Percentiles rank a stretch among this genome's conserved stretches.
phyloP scores from a whole-genome alignment of 768 basidiomycete genomes.

The Naematelia aurantialba region DNA sequence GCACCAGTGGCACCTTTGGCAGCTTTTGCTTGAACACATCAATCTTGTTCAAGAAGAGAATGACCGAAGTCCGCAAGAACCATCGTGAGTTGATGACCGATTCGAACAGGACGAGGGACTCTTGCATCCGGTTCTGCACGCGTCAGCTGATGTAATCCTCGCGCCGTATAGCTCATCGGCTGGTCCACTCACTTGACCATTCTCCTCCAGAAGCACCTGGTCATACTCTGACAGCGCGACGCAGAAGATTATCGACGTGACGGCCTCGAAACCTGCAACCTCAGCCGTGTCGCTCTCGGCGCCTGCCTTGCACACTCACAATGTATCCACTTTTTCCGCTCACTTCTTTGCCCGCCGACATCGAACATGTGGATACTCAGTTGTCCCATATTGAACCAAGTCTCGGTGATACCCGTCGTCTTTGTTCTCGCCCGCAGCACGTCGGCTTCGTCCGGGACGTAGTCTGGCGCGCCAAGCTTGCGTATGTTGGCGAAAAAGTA shows the following conservation, averaged over 20 bases:
- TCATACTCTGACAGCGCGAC: constrained; percentile 73
- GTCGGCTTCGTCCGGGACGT: constrained; percentile 79
- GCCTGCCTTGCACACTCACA: constrained; percentile 30
- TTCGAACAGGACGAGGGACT: constrained; percentile 71
- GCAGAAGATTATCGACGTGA: constrained; percentile 74
- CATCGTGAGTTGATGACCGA: constrained; percentile 74
- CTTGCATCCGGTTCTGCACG: constrained; percentile 68
- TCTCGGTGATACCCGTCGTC: constrained; percentile 86
- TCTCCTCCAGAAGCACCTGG: constrained; percentile 67
- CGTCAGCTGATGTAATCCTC: constrained; percentile 3
- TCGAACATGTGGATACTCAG: constrained; percentile 66
- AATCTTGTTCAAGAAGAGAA: constrained; percentile 58
- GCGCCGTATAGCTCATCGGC: not conserved
- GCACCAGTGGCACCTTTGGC: constrained; percentile 57
- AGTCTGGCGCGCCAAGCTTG: constrained; percentile 77
- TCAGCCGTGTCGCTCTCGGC: not conserved
- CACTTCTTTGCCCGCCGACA: constrained; percentile 73
- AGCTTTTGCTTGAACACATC: constrained; percentile 73
- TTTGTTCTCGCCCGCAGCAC: constrained; percentile 83
- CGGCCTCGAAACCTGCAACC: constrained; percentile 63
- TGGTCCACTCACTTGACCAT: constrained; percentile 51
- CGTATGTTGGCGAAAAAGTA: constrained; percentile 84
- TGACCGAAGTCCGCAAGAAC: constrained; percentile 63
- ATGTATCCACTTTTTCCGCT: constrained; percentile 60
- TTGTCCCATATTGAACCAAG: constrained; percentile 58